A percentile compares a stretch with the other conserved stretches of the same genome.
Conservation (phyloP, 2,329 filamentous ascomycete species). For the Paecilomyces sp. region DNA sequence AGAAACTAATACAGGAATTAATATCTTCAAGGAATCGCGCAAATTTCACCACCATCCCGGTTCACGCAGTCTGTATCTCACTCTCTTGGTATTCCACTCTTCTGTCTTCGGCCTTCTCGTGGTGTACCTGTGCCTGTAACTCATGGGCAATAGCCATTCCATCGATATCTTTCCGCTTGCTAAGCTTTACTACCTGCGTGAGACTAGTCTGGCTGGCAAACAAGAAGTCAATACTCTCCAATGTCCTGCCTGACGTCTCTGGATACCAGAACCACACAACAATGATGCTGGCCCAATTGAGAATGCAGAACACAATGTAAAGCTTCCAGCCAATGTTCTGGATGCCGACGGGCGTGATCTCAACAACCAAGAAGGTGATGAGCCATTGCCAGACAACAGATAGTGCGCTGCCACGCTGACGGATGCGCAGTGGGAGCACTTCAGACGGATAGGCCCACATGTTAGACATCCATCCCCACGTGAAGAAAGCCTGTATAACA, state of each 20-base stretch:
- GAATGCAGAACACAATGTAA: constrained; percentile 33
- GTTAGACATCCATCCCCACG: constrained; percentile 11
- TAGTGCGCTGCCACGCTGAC: constrained; percentile 5
- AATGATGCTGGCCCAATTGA: constrained; percentile 40
- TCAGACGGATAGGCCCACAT: constrained; percentile 10
- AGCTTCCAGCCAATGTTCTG: constrained; percentile 27
- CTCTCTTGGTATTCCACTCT: constrained; percentile 2
- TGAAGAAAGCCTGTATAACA: constrained; percentile 7
- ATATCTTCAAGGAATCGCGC: not conserved
- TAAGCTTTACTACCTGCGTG: constrained; percentile 8
- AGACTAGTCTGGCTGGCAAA: constrained; percentile 8
- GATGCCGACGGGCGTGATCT: constrained; percentile 36
- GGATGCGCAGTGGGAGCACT: constrained; percentile 6
- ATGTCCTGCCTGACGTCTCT: constrained; percentile 13
- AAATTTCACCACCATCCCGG: not conserved
- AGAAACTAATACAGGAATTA: too few species aligned
- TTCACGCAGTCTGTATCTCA: not conserved
- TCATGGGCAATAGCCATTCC: constrained; percentile 6
- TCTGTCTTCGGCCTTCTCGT: constrained; percentile 6
- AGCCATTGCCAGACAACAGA: constrained; percentile 10
- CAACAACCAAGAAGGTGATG: constrained; percentile 18
- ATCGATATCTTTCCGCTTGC: constrained; percentile 7
- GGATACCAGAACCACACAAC: constrained; percentile 32
- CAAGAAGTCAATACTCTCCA: constrained; percentile 21
- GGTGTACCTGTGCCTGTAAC: constrained; percentile 5